Evolutionary conservation across 768 basidiomycete species (phyloP).

Genomic region (Mycena filopes): DNA sequence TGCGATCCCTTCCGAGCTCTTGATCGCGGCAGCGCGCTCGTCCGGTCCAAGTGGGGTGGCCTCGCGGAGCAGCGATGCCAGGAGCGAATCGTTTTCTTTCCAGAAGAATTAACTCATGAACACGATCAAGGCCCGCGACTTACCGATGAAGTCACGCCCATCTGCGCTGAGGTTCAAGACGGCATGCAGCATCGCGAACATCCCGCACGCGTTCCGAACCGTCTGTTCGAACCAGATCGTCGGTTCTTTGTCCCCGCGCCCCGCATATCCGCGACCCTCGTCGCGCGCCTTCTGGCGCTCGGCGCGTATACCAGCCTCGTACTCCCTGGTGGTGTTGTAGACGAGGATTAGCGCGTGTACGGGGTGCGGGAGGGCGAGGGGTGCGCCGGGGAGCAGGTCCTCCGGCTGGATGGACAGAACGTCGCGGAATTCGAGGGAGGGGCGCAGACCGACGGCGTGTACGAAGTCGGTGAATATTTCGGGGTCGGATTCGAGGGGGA

Average conservation of each 20-base stretch:
- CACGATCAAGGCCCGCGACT: neutral
- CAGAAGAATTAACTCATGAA: neutral
- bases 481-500: constrained; percentile 36
- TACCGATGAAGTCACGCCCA: constrained; percentile 24
- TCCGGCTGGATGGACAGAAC: constrained; percentile 22
- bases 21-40: constrained; percentile 29
- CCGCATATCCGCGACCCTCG: constrained; percentile 26
- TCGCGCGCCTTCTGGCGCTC: constrained; percentile 26
- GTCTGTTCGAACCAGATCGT: constrained; percentile 35
- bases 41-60: constrained; percentile 21
- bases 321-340: constrained; percentile 20
- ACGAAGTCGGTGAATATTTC: constrained; percentile 33
- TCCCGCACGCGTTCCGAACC: constrained; percentile 31
- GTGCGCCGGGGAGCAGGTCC: constrained; percentile 18
- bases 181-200: constrained; percentile 34
- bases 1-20: constrained; percentile 26
- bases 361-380: constrained; percentile 16
- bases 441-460: constrained; percentile 24
- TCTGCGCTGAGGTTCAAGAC: constrained; percentile 23
- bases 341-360: constrained; percentile 30
- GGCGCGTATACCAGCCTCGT: constrained; percentile 22
- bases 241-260: constrained; percentile 24
- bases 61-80: constrained; percentile 20
- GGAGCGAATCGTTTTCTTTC: constrained; percentile 26
- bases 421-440: constrained; percentile 30